Base-by-base conservation (phyloP, 768 basidiomycete species). In the Nevesoporus exiguus region DNA sequence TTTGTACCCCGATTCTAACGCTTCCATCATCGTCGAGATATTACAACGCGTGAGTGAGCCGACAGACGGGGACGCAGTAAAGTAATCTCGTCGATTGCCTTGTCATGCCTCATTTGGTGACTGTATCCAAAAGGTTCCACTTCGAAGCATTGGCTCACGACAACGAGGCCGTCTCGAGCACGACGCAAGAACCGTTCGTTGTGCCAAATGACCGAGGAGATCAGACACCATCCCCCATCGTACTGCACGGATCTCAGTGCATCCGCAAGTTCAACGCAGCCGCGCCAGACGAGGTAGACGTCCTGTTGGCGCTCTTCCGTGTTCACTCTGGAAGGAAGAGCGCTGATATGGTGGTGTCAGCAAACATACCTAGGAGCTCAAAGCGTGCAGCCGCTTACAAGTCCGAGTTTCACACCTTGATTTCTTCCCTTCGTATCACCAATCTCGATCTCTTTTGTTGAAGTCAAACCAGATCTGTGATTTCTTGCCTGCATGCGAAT, bases 81-180 rank as follows among this genome's bases (percentile, higher is more conserved):
- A 78, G 94, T 93, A 66, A 76, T 69, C 52, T 48, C 19, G 19
- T 41, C 27, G 9, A 43, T 58, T 41, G 59, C 44, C 42, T 44
- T 40, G 47, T 48, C 39, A 27, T 33, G 25, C 37, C 34, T 46
- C 37, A 34, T 43, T 19, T 19, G 49, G 52, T 56, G 51, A 64
- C 42, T 29, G 1, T 51, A 27, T 40, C 29, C 29, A 9, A 50
- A 70, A 99, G 96, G 69, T 93, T 87, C 63, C 95, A 97, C 73
- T 97, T 97, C 59, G 79, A 84, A 49, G 87, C 93, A 1, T 72
- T 98, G 41, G 95, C 94, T 13, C 84, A 96, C 63, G 97, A 98
- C 73, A 98, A 97, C 66, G 74, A 79, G 22, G 91, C 96, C 7
- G 59, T 70, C 39, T 77, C 77, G 10, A 72, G 74, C 10, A 66